Evolutionary conservation across 129 eudicot genomes (phyloP), one percentile per base, ranked within the genome.

Genomic region (Sambucus nigra): DNA sequence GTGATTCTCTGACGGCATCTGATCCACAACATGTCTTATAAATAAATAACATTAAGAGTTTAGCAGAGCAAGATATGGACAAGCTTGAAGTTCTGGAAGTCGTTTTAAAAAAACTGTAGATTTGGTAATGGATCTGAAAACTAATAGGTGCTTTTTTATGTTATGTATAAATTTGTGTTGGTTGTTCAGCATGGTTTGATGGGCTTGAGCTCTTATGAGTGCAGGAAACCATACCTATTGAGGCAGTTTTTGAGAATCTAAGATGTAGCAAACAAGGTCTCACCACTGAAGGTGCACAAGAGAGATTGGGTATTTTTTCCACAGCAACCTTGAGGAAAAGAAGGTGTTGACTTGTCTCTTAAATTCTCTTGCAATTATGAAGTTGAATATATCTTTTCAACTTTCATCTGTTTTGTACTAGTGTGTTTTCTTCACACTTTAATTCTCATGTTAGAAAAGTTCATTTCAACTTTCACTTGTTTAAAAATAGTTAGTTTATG

Each of bases 241-340:
- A 92, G 59, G 99, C 86, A 71, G 95, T 92, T 25, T 92, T 92
- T 66, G 99, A 92, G 77, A 92, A 82, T 82, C 70, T 92, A 78
- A 92, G 99, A 79, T 86, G 99, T 77, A 92, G 82, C 63, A 82
- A 64, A 70, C 94, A 86, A 29, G 99, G 99, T 48, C 95, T 92
- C 35, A 69, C 91, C 3, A 67, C 57, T 44, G 41, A 73, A 42
- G 91, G 76, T 79, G 99, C 99, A 86, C 73, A 82, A 52, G 94
- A 92, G 59, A 82, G 99, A 75, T 72, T 92, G 53, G 61, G 14
- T 27, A 82, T 92, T 69, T 92, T 92, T 72, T 95, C 16, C 67
- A 83, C 77, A 92, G 86, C 76, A 92, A 92, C 63, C 99, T 92
- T 69, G 99, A 92, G 67, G 99, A 92, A 79, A 86, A 82, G 53